Base-by-base conservation (phyloP, 2,329 filamentous ascomycete genomes). In the Neurospora sp. region DNA sequence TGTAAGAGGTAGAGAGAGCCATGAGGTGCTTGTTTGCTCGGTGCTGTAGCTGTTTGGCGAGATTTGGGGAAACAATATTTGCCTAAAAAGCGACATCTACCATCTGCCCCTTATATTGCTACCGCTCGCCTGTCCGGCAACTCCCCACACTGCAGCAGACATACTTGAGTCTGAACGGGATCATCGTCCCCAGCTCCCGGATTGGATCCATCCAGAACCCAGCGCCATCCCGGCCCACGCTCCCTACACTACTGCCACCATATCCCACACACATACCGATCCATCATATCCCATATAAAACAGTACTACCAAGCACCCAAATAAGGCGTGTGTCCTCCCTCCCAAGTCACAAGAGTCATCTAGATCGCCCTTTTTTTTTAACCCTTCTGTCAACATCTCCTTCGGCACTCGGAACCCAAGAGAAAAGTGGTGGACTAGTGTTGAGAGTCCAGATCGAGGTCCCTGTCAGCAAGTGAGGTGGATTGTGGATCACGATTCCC, bases 51-150 rank as follows among this genome's bases (percentile, higher is more conserved):
- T 68, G 70, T 70, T 67, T 71, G 66, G 71, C 38, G 68, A 33
- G 52, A 62, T 1, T 33, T 69, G 65, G 66, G 67, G 69, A 68
- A 67, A 68, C 69, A 70, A 75, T 75, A 62, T 75, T 73, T 75
- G 74, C 74, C 74, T 75, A 74, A 75, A 75, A 70, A 6, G 52
- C 52, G 67, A 70, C 43, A 70, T 36, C 66, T 69, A 43, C 65
- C 70, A 33, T 67, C 65, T 70, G 67, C 68, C 67, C 73, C 70
- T 74, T 75, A 75, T 75, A 74, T 75, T 75, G 73, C 72, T 72
- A 70, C 71, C 69, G 69, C 71, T 72, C 71, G 72, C 72, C 70
- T 33, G 8, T 57, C 46, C 52, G 52, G 23, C 15, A 62, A 33
- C 52, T 62, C 52, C 52, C 52, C 33, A 62, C 6, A 62, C n/a